Evolutionary conservation across 2,329 filamentous ascomycete species (phyloP).

Genomic region (Colletotrichum filicis): DNA sequence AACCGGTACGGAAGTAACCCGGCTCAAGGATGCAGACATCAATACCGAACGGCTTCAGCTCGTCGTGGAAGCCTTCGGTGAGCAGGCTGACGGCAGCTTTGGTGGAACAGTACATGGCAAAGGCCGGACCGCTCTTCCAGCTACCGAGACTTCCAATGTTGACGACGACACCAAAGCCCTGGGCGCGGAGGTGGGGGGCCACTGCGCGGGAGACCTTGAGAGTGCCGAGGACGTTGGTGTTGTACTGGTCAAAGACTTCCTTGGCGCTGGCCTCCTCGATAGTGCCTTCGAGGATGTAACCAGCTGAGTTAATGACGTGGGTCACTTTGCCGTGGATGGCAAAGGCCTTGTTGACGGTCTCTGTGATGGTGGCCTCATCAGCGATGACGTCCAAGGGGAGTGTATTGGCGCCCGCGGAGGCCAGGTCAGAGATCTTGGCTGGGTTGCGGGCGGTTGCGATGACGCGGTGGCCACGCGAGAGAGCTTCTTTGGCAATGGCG

Average conservation of each 20-base stretch:
- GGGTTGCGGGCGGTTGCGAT: constrained; percentile 60
- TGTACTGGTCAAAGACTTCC: constrained; percentile 53
- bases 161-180: constrained; percentile 47
- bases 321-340: constrained; percentile 52
- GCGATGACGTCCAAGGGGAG: constrained; percentile 60
- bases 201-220: constrained; percentile 61
- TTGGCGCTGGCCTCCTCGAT: constrained; percentile 52
- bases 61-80: constrained; percentile 54
- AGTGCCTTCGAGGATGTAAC: constrained; percentile 54
- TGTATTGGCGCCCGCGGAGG: constrained; percentile 53
- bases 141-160: constrained; percentile 60
- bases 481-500: constrained; percentile 53
- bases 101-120: constrained; percentile 54
- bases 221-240: constrained; percentile 65
- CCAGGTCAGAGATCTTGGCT: constrained; percentile 52
- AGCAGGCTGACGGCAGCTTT: constrained; percentile 59
- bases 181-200: constrained; percentile 57
- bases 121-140: constrained; percentile 50
- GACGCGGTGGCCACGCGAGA: constrained; percentile 59
- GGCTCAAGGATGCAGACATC: constrained; percentile 57
- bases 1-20: constrained; percentile 63
- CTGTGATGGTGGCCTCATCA: constrained; percentile 47
- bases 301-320: constrained; percentile 60
- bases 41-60: constrained; percentile 59
- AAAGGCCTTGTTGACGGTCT: constrained; percentile 46